Conservation (phyloP, 2,329 filamentous ascomycete species). For the Hysterium pulicare region DNA sequence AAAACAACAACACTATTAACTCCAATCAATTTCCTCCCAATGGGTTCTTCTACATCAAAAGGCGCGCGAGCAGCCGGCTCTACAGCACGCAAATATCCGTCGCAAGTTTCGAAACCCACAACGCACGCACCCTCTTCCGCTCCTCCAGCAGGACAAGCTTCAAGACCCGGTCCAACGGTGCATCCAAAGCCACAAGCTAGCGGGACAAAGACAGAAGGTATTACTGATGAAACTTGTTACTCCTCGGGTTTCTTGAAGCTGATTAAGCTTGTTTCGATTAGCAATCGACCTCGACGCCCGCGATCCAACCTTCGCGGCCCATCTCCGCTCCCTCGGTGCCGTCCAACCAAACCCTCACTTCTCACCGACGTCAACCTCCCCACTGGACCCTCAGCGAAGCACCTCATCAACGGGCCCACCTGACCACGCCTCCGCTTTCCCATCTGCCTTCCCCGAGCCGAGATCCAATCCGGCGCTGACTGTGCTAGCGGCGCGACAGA, state of each 20-base stretch:
- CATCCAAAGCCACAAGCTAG: conserved; percentile 40
- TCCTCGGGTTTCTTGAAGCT: too few relatives aligned
- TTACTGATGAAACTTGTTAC: neutral
- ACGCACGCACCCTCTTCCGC: conserved; percentile 25
- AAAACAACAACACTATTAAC: too few relatives aligned
- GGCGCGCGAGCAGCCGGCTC: conserved; percentile 49
- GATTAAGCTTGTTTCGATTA: conserved; percentile 15
- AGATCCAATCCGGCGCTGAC: conserved; percentile 53
- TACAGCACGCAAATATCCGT: conserved; percentile 55
- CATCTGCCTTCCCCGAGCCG: conserved; percentile 30
- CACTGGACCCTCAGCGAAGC: conserved; percentile 31
- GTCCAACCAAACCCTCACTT: conserved; percentile 57
- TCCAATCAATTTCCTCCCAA: too few relatives aligned
- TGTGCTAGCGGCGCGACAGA: conserved; percentile 51
- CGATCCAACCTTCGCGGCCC: conserved; percentile 70
- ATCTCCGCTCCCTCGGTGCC: conserved; percentile 65
- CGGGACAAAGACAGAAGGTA: conserved; percentile 39
- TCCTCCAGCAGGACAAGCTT: conserved; percentile 24
- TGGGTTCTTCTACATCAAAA: conserved; percentile 61
- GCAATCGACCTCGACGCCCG: conserved; percentile 59
- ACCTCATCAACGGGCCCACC: neutral
- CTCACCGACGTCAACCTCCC: conserved; percentile 53
- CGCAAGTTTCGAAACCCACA: conserved; percentile 39
- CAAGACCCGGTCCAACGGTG: conserved; percentile 38
- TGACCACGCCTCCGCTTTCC: conserved; percentile 16